Conservation (phyloP, 1,284 basidiomycete genomes). For the Exobasidium rhododendri region DNA sequence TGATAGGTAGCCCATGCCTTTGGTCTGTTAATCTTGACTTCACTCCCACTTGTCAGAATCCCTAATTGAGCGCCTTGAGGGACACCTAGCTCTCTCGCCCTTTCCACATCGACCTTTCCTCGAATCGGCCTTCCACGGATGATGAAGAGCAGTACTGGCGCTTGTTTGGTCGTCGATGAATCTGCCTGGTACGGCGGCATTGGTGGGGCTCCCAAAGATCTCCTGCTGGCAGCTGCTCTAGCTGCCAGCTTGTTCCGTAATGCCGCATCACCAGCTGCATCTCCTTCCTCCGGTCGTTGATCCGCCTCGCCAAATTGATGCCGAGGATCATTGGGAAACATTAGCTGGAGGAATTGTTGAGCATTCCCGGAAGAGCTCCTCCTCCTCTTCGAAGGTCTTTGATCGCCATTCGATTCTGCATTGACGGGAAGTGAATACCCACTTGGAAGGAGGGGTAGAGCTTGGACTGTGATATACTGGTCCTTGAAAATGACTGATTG, state of each 20-base stretch:
- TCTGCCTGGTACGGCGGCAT: neutral
- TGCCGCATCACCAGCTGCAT: neutral
- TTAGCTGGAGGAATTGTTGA: neutral
- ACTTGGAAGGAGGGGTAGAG: constrained; percentile 5
- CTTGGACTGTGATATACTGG: constrained; percentile 4
- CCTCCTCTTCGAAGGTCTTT: constrained; percentile 4
- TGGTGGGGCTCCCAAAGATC: constrained; percentile 16
- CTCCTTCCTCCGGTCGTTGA: neutral
- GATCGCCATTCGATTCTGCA: neutral
- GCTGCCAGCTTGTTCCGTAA: neutral
- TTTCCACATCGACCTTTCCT: constrained; percentile 77
- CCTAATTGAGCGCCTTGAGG: constrained; percentile 61
- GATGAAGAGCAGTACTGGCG: constrained; percentile 62
- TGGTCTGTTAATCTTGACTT: constrained; percentile 56
- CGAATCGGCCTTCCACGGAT: constrained; percentile 71
- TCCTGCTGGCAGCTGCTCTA: constrained; percentile 17
- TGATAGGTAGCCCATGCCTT: constrained; percentile 28
- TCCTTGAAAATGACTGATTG: constrained; percentile 7
- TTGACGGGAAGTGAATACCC: neutral
- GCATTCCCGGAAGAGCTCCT: neutral
- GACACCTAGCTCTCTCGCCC: constrained; percentile 68
- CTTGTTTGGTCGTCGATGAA: constrained; percentile 15
- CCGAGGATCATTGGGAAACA: constrained; percentile 3
- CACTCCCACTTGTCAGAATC: constrained; percentile 57
- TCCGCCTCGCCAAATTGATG: neutral